Evolutionary conservation across 73 alveolate species (phyloP).

Genomic region (Paramecium bursaria): DNA sequence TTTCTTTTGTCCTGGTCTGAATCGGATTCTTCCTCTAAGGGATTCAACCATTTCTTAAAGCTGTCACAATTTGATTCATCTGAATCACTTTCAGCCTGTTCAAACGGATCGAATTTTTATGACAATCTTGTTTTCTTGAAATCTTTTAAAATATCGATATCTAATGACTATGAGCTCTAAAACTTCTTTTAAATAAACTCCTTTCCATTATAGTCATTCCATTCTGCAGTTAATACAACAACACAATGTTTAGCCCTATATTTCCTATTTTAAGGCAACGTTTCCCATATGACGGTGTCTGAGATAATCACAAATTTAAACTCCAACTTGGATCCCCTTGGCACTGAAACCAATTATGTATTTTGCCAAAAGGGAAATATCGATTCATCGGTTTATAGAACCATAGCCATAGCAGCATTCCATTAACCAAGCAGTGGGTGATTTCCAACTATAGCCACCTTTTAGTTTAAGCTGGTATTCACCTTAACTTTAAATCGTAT

Average conservation of each 20-base stretch:
- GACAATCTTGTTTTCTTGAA: constrained; percentile 10
- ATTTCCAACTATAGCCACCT: constrained; percentile 40
- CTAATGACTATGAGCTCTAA: constrained; percentile 10
- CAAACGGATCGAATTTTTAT: constrained; percentile 28
- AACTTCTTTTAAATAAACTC: constrained; percentile 26
- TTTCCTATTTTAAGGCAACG: constrained; percentile 31
- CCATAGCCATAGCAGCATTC: neutral
- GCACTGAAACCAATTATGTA: no score
- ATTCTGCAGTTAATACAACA: constrained; percentile 44
- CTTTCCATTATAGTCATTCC: constrained; percentile 53
- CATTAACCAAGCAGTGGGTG: neutral
- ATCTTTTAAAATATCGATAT: neutral
- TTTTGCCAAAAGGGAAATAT: constrained; percentile 33
- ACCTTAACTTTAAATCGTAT: constrained; percentile 19
- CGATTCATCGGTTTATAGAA: constrained; percentile 13
- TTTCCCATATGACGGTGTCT: constrained; percentile 31
- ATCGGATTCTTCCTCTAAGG: neutral
- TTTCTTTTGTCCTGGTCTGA: neutral
- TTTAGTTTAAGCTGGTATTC: neutral
- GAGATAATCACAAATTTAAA: constrained; percentile 46
- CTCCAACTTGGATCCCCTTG: constrained; percentile 47
- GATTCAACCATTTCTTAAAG: constrained; percentile 1
- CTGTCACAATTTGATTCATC: constrained; percentile 41
- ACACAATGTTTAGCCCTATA: constrained; percentile 26
- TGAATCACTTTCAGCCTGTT: constrained; percentile 40